Evolutionary conservation across 352 stramenopile species (phyloP).

Genomic region (Globisporangium echinulatum): DNA sequence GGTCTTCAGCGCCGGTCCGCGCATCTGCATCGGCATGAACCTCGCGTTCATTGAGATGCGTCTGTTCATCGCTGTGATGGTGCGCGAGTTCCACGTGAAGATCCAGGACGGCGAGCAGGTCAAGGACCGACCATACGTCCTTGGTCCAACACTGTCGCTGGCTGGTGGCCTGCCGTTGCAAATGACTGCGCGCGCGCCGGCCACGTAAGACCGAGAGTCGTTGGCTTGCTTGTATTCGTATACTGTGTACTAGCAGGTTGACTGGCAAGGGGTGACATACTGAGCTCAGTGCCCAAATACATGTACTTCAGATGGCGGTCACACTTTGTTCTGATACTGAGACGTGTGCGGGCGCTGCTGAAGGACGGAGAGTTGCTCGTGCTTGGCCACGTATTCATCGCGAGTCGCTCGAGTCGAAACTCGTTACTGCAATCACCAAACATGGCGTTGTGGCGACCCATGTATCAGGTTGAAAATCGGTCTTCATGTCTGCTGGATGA

Average conservation of each 20-base stretch:
- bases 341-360: conserved; percentile 43
- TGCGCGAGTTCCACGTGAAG: conserved; percentile 35
- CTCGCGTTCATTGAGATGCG: conserved; percentile 66
- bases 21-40: conserved; percentile 68
- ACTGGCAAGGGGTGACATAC: no score
- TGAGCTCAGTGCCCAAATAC: no score
- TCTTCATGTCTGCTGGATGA: conserved; percentile 16
- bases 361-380: conserved; percentile 74
- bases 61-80: conserved; percentile 44
- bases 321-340: conserved; percentile 59
- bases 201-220: no score
- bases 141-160: conserved; percentile 58
- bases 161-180: conserved; percentile 34
- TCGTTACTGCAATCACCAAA: conserved; percentile 11
- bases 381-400: conserved; percentile 22
- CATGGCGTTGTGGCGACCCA: conserved; percentile 5
- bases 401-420: conserved; percentile 7
- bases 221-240: no score
- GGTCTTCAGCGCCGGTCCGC: conserved; percentile 64
- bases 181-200: conserved; percentile 20
- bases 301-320: no score
- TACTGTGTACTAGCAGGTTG: no score
- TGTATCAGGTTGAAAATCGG: background rate
- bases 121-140: conserved; percentile 37
- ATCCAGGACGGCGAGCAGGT: conserved; percentile 29